Percentiles rank a stretch among this genome's conserved stretches.
phyloP scores from a whole-genome alignment of 805 yeast genomes.

The Pichia paraexigua region DNA sequence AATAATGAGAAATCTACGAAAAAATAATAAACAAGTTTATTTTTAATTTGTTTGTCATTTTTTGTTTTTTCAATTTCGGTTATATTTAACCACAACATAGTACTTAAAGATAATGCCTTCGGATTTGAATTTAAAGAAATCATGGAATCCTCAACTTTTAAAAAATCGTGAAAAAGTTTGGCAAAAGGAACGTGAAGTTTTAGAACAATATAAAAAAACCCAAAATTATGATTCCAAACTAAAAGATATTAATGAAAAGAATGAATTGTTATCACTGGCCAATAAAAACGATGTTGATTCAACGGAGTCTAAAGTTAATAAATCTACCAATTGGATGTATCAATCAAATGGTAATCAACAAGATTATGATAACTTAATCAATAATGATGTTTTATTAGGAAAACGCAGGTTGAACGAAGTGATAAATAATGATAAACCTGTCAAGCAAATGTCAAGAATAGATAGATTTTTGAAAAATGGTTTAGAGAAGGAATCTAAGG shows the following conservation, averaged over 20 bases:
- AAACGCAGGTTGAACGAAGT: constrained; percentile 31
- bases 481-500: background rate
- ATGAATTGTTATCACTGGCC: constrained; percentile 36
- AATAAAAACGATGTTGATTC: constrained; percentile 28
- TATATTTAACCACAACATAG: too few relatives aligned
- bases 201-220: constrained; percentile 60
- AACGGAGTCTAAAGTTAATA: constrained; percentile 23
- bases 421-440: background rate
- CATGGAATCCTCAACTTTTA: constrained; percentile 91
- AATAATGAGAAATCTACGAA: too few relatives aligned
- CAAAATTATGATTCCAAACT: constrained; percentile 59
- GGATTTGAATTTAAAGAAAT: constrained; percentile 82
- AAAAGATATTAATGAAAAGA: constrained; percentile 49
- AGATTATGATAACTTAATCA: constrained; percentile 23
- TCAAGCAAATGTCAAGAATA: constrained; percentile 1
- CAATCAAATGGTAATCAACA: constrained; percentile 33
- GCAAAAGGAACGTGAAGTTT: constrained; percentile 69
- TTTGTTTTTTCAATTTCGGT: too few relatives aligned
- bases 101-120: constrained; percentile 40
- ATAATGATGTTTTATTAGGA: constrained; percentile 51
- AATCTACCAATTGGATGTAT: constrained; percentile 83
- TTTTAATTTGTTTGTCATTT: too few relatives aligned
- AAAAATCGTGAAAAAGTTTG: constrained; percentile 82
- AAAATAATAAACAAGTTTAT: too few relatives aligned
- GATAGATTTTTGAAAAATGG: constrained; percentile 20